Percentiles rank a stretch among this genome's conserved stretches.
These are phyloP conservation scores for Sporothrix pallida DNA, from an alignment of 2,329 filamentous ascomycete genomes.

Conservation along the genomic window DNA sequence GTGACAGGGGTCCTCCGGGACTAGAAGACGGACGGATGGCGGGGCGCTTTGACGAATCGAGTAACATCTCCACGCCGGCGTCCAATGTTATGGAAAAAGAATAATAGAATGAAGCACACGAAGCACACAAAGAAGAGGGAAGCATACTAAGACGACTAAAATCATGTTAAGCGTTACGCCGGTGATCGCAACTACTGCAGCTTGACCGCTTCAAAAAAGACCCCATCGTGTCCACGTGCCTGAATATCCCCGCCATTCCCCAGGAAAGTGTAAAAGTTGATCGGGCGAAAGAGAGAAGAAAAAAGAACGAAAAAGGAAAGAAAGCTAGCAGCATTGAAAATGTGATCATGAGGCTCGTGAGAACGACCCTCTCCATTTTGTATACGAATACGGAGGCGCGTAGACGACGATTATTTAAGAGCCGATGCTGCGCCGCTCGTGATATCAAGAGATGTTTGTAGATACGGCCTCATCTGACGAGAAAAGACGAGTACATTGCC, in stretches of 20 bases:
- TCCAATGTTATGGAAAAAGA: background rate
- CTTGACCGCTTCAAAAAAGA: background rate
- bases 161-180: background rate
- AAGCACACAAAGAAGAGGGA: background rate
- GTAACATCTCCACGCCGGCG: constrained; percentile 14
- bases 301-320: background rate
- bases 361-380: background rate
- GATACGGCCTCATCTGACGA: background rate
- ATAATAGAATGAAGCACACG: background rate
- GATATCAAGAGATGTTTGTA: background rate
- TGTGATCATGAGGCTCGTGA: constrained; percentile 16
- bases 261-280: background rate
- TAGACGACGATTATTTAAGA: constrained; percentile 5
- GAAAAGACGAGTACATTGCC: background rate
- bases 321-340: background rate
- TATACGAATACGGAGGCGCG: background rate
- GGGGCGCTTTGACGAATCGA: constrained; percentile 16
- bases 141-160: background rate
- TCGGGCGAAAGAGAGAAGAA: background rate
- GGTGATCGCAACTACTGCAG: background rate
- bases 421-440: background rate
- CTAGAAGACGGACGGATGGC: background rate
- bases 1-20: background rate
- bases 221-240: constrained; percentile 7
- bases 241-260: background rate